A percentile compares a stretch with the other conserved stretches of the same genome.
Evolutionary conservation across 306 rosid species (phyloP).

Genomic region (Trifolium fragiferum): DNA sequence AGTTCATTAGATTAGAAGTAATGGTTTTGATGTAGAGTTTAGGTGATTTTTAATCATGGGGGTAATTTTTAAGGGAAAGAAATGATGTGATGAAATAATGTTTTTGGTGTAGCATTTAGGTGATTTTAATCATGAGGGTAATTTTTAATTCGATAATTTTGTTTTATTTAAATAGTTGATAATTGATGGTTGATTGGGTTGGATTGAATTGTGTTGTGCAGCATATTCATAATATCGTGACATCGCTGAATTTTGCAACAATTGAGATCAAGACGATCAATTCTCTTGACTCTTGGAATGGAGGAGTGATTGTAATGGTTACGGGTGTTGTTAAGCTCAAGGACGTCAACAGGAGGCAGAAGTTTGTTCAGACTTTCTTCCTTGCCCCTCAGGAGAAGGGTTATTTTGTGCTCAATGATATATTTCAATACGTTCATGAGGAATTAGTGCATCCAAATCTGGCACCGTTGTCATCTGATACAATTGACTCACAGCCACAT

Average conservation of each 20-base stretch:
- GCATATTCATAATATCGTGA: slow-evolving; percentile 75
- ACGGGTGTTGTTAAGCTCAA: slow-evolving; percentile 79
- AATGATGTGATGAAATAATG: background rate
- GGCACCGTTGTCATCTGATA: slow-evolving; percentile 52
- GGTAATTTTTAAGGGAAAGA: background rate
- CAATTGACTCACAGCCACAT: slow-evolving; percentile 58
- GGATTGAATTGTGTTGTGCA: slow-evolving; percentile 44
- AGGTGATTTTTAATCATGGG: background rate
- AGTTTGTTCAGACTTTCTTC: slow-evolving; percentile 83
- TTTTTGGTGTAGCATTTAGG: background rate
- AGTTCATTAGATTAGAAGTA: background rate
- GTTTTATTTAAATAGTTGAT: background rate
- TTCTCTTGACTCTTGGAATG: slow-evolving; percentile 84
- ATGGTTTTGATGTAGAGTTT: background rate
- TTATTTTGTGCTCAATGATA: slow-evolving; percentile 83
- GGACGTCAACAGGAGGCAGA: slow-evolving; percentile 68
- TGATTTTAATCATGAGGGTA: background rate
- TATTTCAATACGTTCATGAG: slow-evolving; percentile 76
- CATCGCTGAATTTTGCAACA: slow-evolving; percentile 65
- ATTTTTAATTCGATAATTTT: background rate
- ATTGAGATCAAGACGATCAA: slow-evolving; percentile 88
- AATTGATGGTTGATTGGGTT: slow-evolving; percentile 15
- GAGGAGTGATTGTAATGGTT: slow-evolving; percentile 89
- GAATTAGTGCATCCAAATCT: slow-evolving; percentile 56
- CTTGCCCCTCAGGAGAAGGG: slow-evolving; percentile 97